Percentiles rank a stretch among this genome's conserved stretches.
Evolutionary conservation across 139 green algal species (phyloP).

Genomic region (Chlamydomonas incerta): DNA sequence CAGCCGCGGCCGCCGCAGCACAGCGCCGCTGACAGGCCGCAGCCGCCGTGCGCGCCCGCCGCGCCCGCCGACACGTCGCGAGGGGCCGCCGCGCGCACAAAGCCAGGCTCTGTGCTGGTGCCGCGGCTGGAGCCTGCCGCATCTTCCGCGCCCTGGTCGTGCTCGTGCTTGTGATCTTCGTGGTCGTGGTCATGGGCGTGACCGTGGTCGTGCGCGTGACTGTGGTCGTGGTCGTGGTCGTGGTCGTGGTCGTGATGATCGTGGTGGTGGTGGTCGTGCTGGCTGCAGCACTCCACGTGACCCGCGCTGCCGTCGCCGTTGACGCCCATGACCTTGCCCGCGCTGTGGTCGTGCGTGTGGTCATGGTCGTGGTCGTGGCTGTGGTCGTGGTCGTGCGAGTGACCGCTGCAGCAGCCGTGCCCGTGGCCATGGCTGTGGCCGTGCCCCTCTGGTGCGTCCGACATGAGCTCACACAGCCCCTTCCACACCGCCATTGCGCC

Average conservation of each 20-base stretch:
- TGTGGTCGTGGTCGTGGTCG: not conserved
- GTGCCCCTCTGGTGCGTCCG: slow-evolving; percentile 43
- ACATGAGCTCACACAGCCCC: not conserved
- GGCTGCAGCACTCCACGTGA: no score
- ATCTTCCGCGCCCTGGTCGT: not conserved
- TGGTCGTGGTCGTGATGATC: slow-evolving; percentile 6
- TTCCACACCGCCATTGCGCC: not conserved
- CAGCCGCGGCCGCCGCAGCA: not conserved
- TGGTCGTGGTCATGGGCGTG: slow-evolving; percentile 22
- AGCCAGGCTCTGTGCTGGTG: not conserved
- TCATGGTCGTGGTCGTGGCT: not conserved
- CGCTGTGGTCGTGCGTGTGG: not conserved
- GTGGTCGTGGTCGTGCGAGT: slow-evolving; percentile 15
- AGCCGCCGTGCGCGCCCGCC: not conserved
- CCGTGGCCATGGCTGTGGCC: not conserved
- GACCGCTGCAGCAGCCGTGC: not conserved
- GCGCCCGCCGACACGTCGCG: not conserved
- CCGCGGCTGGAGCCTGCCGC: no score
- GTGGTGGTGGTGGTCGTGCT: slow-evolving; percentile 2
- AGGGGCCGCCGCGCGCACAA: not conserved
- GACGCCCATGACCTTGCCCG: not conserved
- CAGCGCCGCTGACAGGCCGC: not conserved
- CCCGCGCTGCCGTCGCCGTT: not conserved
- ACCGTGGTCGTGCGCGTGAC: not conserved
- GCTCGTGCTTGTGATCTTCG: not conserved